Evolutionary conservation across 108 stramenopile genomes (phyloP), one percentile per base, ranked within the genome.

Genomic region (Aurantiochytrium sp.): DNA sequence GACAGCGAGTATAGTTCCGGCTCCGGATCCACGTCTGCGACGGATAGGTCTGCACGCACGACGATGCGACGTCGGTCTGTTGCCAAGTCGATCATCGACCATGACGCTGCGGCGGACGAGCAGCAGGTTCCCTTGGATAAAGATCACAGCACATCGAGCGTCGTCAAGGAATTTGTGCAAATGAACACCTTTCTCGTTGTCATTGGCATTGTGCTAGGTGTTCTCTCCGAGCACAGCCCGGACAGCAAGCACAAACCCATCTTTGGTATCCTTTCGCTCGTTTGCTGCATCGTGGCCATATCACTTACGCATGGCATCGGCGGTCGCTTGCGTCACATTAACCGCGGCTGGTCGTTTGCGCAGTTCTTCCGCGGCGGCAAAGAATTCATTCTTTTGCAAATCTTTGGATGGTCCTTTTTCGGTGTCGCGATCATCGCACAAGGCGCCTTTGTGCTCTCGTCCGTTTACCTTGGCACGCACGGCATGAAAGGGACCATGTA

Each of bases 221-320:
- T 83, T 12, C 45, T 83, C n/a, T 83, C 76, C n/a, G 76, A 83
- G 76, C 51, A 53, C 49, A 83, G 49, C 25, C 76, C 45, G 12
- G 76, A 53, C 49, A 53, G 14, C n/a, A 83, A 83, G 23, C 49
- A 83, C 51, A 47, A 4, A 53, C 76, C 76, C 19, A 12, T 83
- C 25, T 53, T 83, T 25, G 76, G 49, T 53, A 8, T 83, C 43
- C 76, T 83, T 6, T 83, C 76, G 76, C 76, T 83, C 76, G 25
- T 83, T 18, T 83, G 76, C 51, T 83, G 76, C 51, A 83, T 83
- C 51, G 76, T 83, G 6, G 76, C 76, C 51, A 83, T 83, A 43
- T 83, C 51, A 0, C 76, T 83, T 45, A 83, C 76, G 1, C 51
- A 83, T 45, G 76, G 76, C 49, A 83, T 83, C 28, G 76, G 76